Percentiles rank a stretch among this genome's conserved stretches.
phyloP scores from a whole-genome alignment of 2,329 filamentous ascomycete species.

The Sporothrix brunneoviolacea region DNA sequence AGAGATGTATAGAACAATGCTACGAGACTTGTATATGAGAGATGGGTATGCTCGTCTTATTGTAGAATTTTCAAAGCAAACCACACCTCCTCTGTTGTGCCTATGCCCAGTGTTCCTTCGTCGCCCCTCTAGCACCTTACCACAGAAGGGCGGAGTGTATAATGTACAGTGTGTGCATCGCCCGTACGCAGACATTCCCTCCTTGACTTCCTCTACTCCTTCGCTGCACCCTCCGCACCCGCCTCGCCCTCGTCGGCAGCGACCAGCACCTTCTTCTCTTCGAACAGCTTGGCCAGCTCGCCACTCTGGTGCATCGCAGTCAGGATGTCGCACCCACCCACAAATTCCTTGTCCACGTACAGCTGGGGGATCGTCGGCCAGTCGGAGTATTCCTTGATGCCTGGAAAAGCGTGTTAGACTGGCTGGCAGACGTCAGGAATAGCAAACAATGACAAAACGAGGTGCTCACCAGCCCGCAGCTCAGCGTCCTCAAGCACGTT shows the following conservation, averaged over 20 bases:
- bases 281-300: slow-evolving; percentile 81
- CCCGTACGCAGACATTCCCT: no score
- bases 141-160: no score
- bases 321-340: slow-evolving; percentile 96
- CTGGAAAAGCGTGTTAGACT: no score
- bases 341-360: slow-evolving; percentile 91
- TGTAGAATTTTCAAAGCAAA: no score
- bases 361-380: slow-evolving; percentile 98
- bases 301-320: slow-evolving; percentile 97
- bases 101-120: no score
- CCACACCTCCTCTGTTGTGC: no score
- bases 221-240: slow-evolving; percentile 28
- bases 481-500: slow-evolving; percentile 93
- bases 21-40: not conserved
- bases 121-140: no score
- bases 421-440: no score
- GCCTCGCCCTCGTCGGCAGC: slow-evolving; percentile 43
- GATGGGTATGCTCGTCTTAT: slow-evolving; percentile 1
- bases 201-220: slow-evolving; percentile 20
- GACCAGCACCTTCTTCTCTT: slow-evolving; percentile 83
- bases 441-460: no score
- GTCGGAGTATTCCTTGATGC: slow-evolving; percentile 98
- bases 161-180: not conserved
- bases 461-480: no score
- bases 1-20: no score